Evolutionary conservation across 2,329 filamentous ascomycete genomes (phyloP).

Genomic region (Aspergillus sp.): DNA sequence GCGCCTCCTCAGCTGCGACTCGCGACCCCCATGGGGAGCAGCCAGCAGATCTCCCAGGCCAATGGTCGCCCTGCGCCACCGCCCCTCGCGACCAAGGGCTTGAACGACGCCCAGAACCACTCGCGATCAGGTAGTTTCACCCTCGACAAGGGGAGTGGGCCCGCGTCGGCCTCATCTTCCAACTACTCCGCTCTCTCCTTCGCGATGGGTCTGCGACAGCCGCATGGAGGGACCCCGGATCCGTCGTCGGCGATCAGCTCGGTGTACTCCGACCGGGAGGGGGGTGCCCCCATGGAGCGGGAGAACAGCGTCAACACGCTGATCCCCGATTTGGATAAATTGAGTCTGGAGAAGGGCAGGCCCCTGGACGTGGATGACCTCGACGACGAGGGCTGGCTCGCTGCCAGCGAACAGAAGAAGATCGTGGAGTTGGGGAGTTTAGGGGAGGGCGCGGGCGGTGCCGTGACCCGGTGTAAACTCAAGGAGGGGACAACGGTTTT

Average conservation of each 20-base stretch:
- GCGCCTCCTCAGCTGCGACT: conserved; percentile 77
- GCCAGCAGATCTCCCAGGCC: conserved; percentile 66
- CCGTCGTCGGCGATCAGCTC: conserved; percentile 86
- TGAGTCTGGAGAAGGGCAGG: conserved; percentile 77
- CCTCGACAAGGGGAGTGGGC: conserved; percentile 72
- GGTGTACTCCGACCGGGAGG: conserved; percentile 76
- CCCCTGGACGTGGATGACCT: conserved; percentile 89
- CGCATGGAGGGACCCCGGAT: conserved; percentile 67
- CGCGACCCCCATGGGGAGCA: conserved; percentile 81
- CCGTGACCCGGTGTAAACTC: conserved; percentile 85
- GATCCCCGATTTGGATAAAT: conserved; percentile 72
- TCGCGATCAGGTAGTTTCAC: conserved; percentile 84
- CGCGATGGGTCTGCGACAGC: conserved; percentile 64
- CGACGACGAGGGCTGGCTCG: conserved; percentile 92
- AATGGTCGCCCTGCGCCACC: conserved; percentile 55
- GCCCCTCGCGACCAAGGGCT: conserved; percentile 64
- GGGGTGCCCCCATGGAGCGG: conserved; percentile 73
- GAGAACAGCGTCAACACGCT: conserved; percentile 77
- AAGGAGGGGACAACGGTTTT: conserved; percentile 93
- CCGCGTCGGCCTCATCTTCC: conserved; percentile 81
- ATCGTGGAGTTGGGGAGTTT: conserved; percentile 86
- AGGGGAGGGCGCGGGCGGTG: conserved; percentile 92
- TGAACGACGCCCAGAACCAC: conserved; percentile 76
- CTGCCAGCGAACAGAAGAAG: conserved; percentile 82
- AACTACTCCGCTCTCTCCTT: conserved; percentile 82